Conservation (phyloP, 345 rosid genomes). For the Gossypium mustelinum region DNA sequence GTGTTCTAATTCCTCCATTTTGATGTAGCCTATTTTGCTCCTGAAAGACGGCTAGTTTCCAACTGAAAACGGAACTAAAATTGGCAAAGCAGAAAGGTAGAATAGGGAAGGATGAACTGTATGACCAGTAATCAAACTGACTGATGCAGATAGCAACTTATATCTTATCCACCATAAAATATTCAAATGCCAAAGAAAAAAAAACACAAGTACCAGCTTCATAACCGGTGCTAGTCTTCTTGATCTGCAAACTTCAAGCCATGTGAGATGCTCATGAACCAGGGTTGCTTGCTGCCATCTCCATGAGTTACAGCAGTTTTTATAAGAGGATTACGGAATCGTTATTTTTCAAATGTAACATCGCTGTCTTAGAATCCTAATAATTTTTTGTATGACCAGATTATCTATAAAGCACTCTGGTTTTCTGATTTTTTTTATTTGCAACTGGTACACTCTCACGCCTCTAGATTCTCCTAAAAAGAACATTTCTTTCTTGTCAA, state of each 20-base stretch:
- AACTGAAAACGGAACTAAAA: background rate
- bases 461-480: conserved; percentile 15
- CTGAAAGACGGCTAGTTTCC: too few relatives aligned
- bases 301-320: background rate
- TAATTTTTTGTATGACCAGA: background rate
- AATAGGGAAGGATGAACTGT: background rate
- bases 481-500: conserved; percentile 15
- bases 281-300: background rate
- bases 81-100: background rate
- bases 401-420: background rate
- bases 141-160: background rate
- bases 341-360: background rate
- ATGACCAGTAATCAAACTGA: background rate
- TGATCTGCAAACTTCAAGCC: background rate
- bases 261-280: background rate
- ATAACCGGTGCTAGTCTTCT: background rate
- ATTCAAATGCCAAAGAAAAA: background rate
- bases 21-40: too few relatives aligned
- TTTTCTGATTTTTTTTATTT: background rate
- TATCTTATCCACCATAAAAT: background rate
- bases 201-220: background rate
- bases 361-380: background rate
- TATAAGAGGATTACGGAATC: background rate
- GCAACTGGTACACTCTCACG: conserved; percentile 11
- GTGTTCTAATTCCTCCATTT: too few relatives aligned